Evolutionary conservation across 2,329 filamentous ascomycete species (phyloP), one percentile per base, ranked within the genome.

Genomic region (Penicillium sp.): DNA sequence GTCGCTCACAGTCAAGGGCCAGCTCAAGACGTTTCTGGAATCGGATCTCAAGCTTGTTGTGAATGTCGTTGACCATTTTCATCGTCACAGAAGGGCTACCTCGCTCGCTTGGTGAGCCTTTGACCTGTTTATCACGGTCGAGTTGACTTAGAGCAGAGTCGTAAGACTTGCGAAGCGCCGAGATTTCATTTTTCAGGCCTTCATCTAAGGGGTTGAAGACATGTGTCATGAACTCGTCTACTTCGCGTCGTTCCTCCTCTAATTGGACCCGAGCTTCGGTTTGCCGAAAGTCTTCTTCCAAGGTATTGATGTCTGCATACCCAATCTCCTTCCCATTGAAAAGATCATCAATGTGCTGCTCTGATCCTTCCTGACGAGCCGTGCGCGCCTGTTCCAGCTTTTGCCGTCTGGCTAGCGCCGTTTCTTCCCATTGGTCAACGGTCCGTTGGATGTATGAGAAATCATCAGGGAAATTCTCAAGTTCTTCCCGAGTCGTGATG

Each of bases 301-400:
- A 70, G 16, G 74, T 74, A 37, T 78, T 79, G 61, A 85, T 82
- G 47, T 84, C 81, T 13, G 81, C 80, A 65, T 85, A 84, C 0
- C 80, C 81, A 43, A 85, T 83, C 60, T 83, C 78, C 53, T 83
- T 78, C 47, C 76, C 77, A 59, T 84, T 79, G 70, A 83, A 85
- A 1, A 84, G 72, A 1, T 75, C 74, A 59, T 84, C 80, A 32
- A 82, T 81, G 46, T 76, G 74, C n/a, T 70, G 71, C 61, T 84
- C 81, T 3, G 77, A 80, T 58, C 81, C 77, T 53, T 81, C 77
- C 64, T 82, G 79, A 14, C 82, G 79, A 51, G 69, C 69, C 56
- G 74, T 73, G 4, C 81, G 79, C 38, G 81, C 79, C 26, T 71
- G 71, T 10, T 82, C 81, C 34, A 81, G 66, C 54, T 76, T 73